Evolutionary conservation across 129 eudicot species (phyloP), one percentile per base, ranked within the genome.

Genomic region (Apium graveolens): DNA sequence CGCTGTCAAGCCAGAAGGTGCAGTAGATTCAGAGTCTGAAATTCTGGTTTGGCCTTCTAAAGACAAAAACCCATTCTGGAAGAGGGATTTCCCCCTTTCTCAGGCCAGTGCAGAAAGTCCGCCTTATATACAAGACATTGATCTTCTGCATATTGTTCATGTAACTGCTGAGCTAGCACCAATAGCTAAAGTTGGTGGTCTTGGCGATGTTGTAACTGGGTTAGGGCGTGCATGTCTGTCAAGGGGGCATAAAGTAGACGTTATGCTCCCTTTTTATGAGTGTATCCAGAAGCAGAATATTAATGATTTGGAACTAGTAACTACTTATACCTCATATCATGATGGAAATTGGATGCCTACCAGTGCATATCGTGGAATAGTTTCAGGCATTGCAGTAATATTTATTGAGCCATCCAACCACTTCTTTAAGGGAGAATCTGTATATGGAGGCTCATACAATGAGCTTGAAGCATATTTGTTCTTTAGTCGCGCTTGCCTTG

Each of bases 101-200:
- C 89, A 90, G 74, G 80, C 82, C 48, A 79, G 62, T 73, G 65
- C 82, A 26, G 87, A 86, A 10, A 44, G 43, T 68, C 86, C 89
- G 16, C 75, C 34, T 60, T 42, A 73, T 35, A 74, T 82, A 34
- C 85, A 84, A 84, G 96, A 92, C 82, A 78, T 90, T 21, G 90
- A 88, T 82, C 85, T 78, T 80, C 77, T 88, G 83, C 93, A 92
- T 80, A 82, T 90, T 79, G 84, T 88, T 80, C 97, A 92, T 49
- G 86, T 88, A 70, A 90, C 96, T 26, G 96, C 97, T 76, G 97
- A 92, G 79, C 91, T 92, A 91, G 97, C 96, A 72, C 96, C 97
- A 38, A 83, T 90, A 75, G 97, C 96, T 27, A 92, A 92, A 80
- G 97, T 92, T 45, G 97, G 96, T 69, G 97, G 97, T 70, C 93